These are phyloP conservation scores for Acanthamoeba rhysodes DNA, from an alignment of 208 protist genomes.

Conservation along the genomic window DNA sequence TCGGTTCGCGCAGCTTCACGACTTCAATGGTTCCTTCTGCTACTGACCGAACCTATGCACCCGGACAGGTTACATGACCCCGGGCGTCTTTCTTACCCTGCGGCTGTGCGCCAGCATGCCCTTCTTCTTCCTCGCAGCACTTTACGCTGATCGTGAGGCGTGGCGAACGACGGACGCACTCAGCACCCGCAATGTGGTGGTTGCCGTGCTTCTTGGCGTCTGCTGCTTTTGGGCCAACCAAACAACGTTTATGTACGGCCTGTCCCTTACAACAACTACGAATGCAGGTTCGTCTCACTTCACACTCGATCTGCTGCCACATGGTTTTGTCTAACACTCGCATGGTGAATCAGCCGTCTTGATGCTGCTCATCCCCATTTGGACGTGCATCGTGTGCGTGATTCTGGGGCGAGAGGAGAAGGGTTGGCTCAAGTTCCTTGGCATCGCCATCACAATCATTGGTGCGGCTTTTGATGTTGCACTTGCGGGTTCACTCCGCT, in stretches of 20 bases:
- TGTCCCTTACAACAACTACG: not conserved
- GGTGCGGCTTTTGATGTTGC: not conserved
- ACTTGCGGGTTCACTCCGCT: too few relatives aligned
- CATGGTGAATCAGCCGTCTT: not conserved
- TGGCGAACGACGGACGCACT: conserved; percentile 22
- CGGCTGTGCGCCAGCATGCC: conserved; percentile 45
- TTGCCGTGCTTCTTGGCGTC: not conserved
- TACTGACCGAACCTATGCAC: not conserved
- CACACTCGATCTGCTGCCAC: too few relatives aligned
- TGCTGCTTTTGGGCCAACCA: conserved; percentile 57
- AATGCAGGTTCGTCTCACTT: not conserved
- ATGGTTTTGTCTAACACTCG: not conserved
- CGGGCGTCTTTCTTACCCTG: not conserved
- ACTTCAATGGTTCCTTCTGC: not conserved
- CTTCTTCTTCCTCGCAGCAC: conserved; percentile 38
- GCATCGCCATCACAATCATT: not conserved
- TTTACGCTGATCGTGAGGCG: not conserved
- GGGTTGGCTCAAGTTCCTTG: not conserved
- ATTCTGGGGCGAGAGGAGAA: not conserved
- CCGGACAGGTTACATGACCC: not conserved
- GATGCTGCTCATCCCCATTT: conserved; percentile 9
- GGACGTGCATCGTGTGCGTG: not conserved
- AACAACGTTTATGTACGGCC: conserved; percentile 29
- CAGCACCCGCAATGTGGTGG: not conserved
- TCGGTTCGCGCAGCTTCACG: not conserved